Conservation (phyloP, 257 asterid genomes). For the Nyctanthes arbortristis region DNA sequence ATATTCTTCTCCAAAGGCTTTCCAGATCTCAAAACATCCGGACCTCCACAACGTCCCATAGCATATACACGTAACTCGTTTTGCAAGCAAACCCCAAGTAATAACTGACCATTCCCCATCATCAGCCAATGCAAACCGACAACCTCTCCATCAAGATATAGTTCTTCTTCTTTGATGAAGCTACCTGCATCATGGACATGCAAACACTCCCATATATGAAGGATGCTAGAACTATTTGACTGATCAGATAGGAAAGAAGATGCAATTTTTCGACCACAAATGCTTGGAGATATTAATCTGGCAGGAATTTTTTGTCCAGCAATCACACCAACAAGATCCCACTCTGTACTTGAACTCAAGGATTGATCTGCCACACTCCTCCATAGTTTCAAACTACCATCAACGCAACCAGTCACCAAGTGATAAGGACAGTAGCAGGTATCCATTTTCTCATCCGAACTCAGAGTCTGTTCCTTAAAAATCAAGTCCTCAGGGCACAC, state of each 20-base stretch:
- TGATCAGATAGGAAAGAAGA: constrained; percentile 42
- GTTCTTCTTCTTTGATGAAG: constrained; percentile 72
- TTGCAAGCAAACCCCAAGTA: constrained; percentile 76
- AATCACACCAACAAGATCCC: constrained; percentile 87
- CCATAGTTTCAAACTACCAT: constrained; percentile 85
- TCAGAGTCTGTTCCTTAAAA: constrained; percentile 38
- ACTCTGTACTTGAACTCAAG: constrained; percentile 43
- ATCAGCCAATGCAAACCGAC: constrained; percentile 70
- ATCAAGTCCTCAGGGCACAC: constrained; percentile 50
- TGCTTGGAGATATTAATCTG: constrained; percentile 54
- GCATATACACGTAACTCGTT: constrained; percentile 70
- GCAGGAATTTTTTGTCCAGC: constrained; percentile 59
- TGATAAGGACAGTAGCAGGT: constrained; percentile 67
- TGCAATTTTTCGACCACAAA: constrained; percentile 76
- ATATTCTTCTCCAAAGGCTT: constrained; percentile 50
- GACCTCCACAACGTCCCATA: constrained; percentile 63
- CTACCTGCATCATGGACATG: constrained; percentile 59
- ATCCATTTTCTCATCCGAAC: constrained; percentile 37
- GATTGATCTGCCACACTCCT: constrained; percentile 60
- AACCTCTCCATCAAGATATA: constrained; percentile 64
- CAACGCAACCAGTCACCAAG: constrained; percentile 66
- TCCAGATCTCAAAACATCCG: constrained; percentile 52
- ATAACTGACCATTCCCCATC: constrained; percentile 72
- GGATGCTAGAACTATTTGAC: constrained; percentile 36
- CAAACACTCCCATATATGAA: constrained; percentile 81